These are phyloP conservation scores for Alternaria alternata DNA, from an alignment of 2,329 filamentous ascomycete genomes.

Conservation along the genomic window DNA sequence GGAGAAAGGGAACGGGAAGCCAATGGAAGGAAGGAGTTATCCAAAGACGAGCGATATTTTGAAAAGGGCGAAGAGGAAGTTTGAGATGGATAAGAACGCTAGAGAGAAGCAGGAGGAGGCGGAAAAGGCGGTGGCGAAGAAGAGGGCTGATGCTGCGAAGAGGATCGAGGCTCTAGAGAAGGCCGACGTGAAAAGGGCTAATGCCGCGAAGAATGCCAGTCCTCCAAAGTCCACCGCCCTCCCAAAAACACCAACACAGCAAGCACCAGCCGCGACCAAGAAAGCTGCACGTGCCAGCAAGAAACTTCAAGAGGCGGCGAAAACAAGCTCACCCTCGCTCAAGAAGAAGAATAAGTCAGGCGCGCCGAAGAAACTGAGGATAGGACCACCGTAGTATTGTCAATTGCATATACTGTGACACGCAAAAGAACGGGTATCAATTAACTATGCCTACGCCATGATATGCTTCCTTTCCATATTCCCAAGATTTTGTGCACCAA, in stretches of 20 bases:
- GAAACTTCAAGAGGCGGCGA: no score
- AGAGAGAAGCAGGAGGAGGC: no score
- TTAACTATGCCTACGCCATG: slow-evolving; percentile 3
- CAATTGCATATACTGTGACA: background rate
- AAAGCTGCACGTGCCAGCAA: no score
- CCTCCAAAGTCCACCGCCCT: background rate
- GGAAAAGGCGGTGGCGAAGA: no score
- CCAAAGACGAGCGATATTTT: background rate
- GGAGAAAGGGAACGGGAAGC: background rate
- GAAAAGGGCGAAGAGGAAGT: background rate
- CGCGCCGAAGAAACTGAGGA: background rate
- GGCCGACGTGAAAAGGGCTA: background rate
- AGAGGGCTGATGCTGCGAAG: no score
- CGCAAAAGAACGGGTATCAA: slow-evolving; percentile 9
- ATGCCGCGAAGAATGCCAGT: background rate
- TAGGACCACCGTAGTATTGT: background rate
- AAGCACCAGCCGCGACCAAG: no score
- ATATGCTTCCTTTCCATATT: background rate
- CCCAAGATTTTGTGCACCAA: background rate
- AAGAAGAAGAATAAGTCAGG: background rate
- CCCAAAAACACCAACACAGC: no score
- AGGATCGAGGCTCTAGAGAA: background rate
- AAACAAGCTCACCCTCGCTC: no score
- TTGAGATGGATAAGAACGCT: no score
- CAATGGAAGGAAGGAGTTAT: background rate